phyloP scores from a whole-genome alignment of 805 yeast species.

The Spathaspora sp. region DNA sequence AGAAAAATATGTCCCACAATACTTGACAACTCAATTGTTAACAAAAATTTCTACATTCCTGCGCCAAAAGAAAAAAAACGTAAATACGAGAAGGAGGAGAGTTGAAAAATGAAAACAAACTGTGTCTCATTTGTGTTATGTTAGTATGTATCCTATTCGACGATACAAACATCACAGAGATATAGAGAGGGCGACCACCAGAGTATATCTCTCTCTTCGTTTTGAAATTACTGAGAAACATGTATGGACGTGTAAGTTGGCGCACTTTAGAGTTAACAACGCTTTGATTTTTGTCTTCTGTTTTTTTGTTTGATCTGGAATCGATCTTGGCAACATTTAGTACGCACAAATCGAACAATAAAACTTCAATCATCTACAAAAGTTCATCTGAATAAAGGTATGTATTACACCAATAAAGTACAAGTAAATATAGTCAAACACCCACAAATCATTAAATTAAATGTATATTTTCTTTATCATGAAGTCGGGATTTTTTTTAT shows the following conservation, averaged over 20 bases:
- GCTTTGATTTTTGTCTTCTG: no score
- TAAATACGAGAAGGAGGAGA: background rate
- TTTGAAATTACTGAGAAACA: no score
- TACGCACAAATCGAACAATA: no score
- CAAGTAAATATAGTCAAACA: background rate
- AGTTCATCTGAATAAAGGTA: background rate
- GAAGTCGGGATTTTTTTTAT: background rate
- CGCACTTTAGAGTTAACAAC: no score
- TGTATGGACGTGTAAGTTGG: no score
- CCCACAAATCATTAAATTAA: constrained; percentile 1
- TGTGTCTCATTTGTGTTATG: background rate
- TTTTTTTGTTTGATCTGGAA: no score
- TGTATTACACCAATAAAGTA: background rate
- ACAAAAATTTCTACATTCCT: background rate
- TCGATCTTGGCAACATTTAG: no score
- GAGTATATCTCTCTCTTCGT: no score
- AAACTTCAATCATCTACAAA: no score
- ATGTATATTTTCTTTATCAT: constrained; percentile 4
- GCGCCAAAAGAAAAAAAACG: background rate
- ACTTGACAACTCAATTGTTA: background rate
- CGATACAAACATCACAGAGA: background rate
- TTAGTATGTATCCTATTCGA: background rate
- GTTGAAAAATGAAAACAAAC: background rate
- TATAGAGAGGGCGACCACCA: background rate
- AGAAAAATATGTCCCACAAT: background rate